Evolutionary conservation across 768 basidiomycete species (phyloP).

Genomic region (Sporobolomyces pararoseus): DNA sequence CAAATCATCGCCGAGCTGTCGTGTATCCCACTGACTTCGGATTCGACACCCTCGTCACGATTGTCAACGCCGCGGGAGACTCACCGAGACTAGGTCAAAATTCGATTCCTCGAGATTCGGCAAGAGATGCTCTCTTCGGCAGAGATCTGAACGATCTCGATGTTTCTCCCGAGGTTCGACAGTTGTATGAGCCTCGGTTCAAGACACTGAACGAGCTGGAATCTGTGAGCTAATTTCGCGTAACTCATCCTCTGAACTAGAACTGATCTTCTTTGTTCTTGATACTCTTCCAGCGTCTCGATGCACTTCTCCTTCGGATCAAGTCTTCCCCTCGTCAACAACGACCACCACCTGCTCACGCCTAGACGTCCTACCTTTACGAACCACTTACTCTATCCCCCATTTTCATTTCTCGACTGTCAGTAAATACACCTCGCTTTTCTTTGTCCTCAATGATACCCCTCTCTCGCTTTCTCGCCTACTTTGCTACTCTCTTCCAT

Average conservation of each 20-base stretch:
- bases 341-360: background rate
- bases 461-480: background rate
- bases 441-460: background rate
- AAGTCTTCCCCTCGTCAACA: background rate
- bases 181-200: slow-evolving; percentile 11
- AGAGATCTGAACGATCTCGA: slow-evolving; percentile 17
- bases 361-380: background rate
- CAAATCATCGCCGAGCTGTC: slow-evolving; percentile 22
- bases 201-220: slow-evolving; percentile 32
- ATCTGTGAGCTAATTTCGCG: background rate
- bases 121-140: slow-evolving; percentile 34
- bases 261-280: background rate
- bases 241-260: background rate
- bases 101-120: background rate
- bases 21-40: slow-evolving; percentile 40
- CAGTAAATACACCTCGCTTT: slow-evolving; percentile 11
- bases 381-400: background rate
- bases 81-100: too few species aligned
- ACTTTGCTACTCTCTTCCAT: too few species aligned
- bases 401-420: too few species aligned
- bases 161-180: slow-evolving; percentile 19
- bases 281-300: slow-evolving; percentile 16
- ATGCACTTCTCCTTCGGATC: slow-evolving; percentile 16
- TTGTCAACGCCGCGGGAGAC: slow-evolving; percentile 24
- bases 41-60: slow-evolving; percentile 32